Conservation (phyloP, 2,329 filamentous ascomycete species). For the Ophiostoma sp. region DNA sequence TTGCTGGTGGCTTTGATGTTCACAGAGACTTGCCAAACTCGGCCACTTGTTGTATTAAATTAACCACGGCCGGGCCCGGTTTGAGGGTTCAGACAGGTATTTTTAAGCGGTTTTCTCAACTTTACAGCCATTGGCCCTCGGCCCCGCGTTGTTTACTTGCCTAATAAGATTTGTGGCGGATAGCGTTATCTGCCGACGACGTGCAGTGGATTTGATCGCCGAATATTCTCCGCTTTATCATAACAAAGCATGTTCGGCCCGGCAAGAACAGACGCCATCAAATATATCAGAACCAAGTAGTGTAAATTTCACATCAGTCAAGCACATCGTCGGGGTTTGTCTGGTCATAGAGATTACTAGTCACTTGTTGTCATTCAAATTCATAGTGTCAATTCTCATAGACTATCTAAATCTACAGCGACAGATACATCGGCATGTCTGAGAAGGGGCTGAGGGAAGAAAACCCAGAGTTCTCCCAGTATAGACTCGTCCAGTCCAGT, state of each 20-base stretch:
- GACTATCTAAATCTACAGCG: background rate
- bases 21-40: background rate
- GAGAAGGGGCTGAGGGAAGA: constrained; percentile 23
- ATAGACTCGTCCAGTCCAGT: constrained; percentile 24
- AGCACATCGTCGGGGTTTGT: too few relatives aligned
- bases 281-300: too few relatives aligned
- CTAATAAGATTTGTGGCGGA: background rate
- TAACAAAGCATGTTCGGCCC: too few relatives aligned
- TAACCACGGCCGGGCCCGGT: background rate
- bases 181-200: background rate
- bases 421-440: constrained; percentile 23
- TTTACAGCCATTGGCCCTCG: background rate
- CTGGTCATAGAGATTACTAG: too few relatives aligned
- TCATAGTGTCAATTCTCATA: too few relatives aligned
- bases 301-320: too few relatives aligned
- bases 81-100: background rate
- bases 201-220: background rate
- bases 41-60: background rate
- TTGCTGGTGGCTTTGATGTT: background rate
- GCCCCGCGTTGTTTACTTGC: background rate
- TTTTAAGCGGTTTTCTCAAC: background rate
- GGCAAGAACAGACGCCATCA: too few relatives aligned
- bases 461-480: constrained; percentile 24
- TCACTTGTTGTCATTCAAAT: too few relatives aligned
- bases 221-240: background rate